Conservation (phyloP, 306 rosid species). For the Malus domestica region ASM211411v1 NC_041793.1:43943501-43944000, state of each 20-base stretch:
- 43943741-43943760: neutral
- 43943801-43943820: neutral
- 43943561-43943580: conserved; percentile 57
- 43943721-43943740: neutral
- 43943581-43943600: conserved; percentile 21
- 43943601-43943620: neutral
- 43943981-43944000: too few species aligned
- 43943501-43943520: conserved; percentile 35
- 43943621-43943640: neutral
- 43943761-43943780: neutral
- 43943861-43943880: neutral
- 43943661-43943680: neutral
- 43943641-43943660: neutral
- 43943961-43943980: too few species aligned
- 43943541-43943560: conserved; percentile 83
- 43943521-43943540: conserved; percentile 68
- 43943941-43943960: too few species aligned
- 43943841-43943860: neutral
- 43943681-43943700: neutral
- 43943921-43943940: too few species aligned
- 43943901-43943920: too few species aligned
- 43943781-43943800: neutral
- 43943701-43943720: neutral
- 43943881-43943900: neutral
- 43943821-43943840: neutral